A percentile compares a stretch with the other conserved stretches of the same genome.
Evolutionary conservation across 352 stramenopile species (phyloP).

Genomic region (Thalassiosira hispida): DNA sequence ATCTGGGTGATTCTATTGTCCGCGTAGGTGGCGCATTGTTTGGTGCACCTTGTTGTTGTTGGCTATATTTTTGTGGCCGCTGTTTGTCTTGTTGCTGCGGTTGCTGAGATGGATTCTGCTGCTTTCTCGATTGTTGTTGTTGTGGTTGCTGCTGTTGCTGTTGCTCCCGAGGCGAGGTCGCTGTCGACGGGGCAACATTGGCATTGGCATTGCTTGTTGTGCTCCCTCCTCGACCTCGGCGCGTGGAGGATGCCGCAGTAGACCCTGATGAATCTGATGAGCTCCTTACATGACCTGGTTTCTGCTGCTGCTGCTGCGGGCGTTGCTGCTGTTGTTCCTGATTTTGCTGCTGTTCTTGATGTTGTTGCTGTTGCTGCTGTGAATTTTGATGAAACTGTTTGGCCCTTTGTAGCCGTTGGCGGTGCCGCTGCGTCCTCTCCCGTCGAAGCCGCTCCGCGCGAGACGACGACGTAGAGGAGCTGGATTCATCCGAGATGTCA

Average conservation of each 20-base stretch:
- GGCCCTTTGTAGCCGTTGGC: slow-evolving; percentile 46
- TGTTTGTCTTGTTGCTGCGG: slow-evolving; percentile 19
- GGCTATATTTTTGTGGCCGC: slow-evolving; percentile 8
- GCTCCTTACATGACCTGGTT: slow-evolving; percentile 5
- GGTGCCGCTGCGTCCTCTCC: slow-evolving; percentile 47
- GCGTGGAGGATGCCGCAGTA: slow-evolving; percentile 25
- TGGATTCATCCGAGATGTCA: slow-evolving; percentile 11
- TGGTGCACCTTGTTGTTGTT: no score
- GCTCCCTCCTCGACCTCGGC: slow-evolving; percentile 18
- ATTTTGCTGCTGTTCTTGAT: slow-evolving; percentile 2
- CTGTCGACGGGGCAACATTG: neutral
- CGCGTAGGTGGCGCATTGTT: neutral
- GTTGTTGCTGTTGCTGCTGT: no score
- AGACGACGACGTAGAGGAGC: slow-evolving; percentile 29
- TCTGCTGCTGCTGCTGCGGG: neutral
- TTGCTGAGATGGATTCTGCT: slow-evolving; percentile 6
- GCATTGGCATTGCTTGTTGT: neutral
- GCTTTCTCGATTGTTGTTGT: slow-evolving; percentile 6
- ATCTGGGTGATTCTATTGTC: neutral
- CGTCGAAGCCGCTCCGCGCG: slow-evolving; percentile 37
- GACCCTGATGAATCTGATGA: slow-evolving; percentile 38
- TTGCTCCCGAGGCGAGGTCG: neutral
- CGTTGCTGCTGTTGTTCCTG: neutral
- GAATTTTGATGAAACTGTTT: slow-evolving; percentile 45
- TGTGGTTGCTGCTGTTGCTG: neutral